Evolutionary conservation across 2,329 filamentous ascomycete genomes (phyloP).

Genomic region (Myriosclerotinia scirpicola): DNA sequence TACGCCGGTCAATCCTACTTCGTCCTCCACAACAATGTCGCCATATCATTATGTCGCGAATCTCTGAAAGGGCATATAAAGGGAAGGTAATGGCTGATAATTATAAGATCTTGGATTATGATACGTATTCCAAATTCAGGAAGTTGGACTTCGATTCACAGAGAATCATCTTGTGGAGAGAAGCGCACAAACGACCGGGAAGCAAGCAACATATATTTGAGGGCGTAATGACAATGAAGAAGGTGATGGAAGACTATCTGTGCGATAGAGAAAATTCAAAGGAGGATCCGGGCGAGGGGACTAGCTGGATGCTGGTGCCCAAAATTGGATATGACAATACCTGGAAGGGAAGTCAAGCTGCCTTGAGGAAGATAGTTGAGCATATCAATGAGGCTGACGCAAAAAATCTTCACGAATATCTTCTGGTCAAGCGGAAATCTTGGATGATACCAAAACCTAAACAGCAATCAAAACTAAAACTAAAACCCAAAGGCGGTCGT

Average conservation of each 20-base stretch:
- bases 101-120: constrained; percentile 6
- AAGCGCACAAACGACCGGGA: background rate
- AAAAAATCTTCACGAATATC: background rate
- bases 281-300: background rate
- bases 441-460: constrained; percentile 15
- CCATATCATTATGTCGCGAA: background rate
- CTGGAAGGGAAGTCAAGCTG: background rate
- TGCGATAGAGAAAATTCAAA: background rate
- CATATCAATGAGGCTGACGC: background rate
- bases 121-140: background rate
- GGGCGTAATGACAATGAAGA: background rate
- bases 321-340: background rate
- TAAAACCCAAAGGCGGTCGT: background rate
- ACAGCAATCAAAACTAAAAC: too few species aligned
- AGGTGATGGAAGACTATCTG: background rate
- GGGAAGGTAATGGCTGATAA: background rate
- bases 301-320: constrained; percentile 16
- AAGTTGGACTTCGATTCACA: background rate
- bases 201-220: background rate
- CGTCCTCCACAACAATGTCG: constrained; percentile 17
- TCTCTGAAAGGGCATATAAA: background rate
- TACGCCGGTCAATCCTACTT: constrained; percentile 5
- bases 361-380: background rate
- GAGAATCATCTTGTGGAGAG: constrained; percentile 1
- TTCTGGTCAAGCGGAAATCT: constrained; percentile 14